phyloP scores from a whole-genome alignment of 2,329 filamentous ascomycete genomes.

The Phoma sp. region DNA sequence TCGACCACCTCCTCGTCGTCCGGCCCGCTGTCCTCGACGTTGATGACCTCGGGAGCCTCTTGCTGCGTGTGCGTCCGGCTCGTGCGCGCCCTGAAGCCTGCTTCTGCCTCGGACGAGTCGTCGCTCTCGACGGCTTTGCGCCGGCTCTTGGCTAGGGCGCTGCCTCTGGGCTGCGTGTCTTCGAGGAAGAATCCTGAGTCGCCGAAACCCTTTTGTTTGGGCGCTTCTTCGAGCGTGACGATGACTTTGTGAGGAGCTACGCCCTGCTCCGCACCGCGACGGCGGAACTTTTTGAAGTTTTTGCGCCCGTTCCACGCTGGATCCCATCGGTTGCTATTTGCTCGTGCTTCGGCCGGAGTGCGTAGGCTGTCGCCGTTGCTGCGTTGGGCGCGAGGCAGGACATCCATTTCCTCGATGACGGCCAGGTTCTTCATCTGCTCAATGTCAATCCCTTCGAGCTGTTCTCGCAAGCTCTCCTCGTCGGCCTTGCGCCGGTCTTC shows the following conservation, averaged over 20 bases:
- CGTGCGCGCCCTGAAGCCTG: conserved; percentile 29
- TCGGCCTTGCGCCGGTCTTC: conserved; percentile 63
- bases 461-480: conserved; percentile 65
- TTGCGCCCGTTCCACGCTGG: conserved; percentile 90
- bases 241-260: conserved; percentile 65
- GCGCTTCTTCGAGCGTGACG: conserved; percentile 72
- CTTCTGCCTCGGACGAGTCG: conserved; percentile 35
- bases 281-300: conserved; percentile 92
- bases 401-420: conserved; percentile 76
- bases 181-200: conserved; percentile 80
- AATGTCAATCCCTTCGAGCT: conserved; percentile 71
- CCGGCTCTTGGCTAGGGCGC: neutral
- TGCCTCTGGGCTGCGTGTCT: conserved; percentile 22
- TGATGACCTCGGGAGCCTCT: conserved; percentile 28
- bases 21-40: conserved; percentile 41
- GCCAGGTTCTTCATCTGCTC: conserved; percentile 75
- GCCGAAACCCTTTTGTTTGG: conserved; percentile 71
- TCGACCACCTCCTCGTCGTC: conserved; percentile 34
- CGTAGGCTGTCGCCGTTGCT: conserved; percentile 1
- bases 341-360: conserved; percentile 27
- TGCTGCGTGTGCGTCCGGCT: conserved; percentile 17
- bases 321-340: conserved; percentile 74
- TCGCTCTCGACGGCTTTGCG: conserved; percentile 15
- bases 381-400: conserved; percentile 53
- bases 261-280: conserved; percentile 44